Evolutionary conservation across 2,329 filamentous ascomycete genomes (phyloP).

Genomic region (Eurotiales sp.): DNA sequence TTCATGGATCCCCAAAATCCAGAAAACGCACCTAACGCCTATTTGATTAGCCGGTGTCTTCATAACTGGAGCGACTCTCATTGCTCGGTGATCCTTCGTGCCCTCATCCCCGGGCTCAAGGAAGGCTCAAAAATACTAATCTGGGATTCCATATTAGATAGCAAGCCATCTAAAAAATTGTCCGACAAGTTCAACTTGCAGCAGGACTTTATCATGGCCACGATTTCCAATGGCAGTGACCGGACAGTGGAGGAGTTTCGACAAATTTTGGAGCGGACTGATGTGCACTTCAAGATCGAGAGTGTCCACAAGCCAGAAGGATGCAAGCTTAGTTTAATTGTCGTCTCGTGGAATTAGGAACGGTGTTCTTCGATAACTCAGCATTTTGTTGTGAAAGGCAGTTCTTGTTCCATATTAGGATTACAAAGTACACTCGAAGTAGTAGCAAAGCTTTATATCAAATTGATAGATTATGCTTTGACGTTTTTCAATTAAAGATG

Average conservation of each 20-base stretch:
- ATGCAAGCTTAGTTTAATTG: constrained; percentile 2
- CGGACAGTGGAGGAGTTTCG: constrained; percentile 1
- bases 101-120: constrained; percentile 19
- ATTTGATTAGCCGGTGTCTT: constrained; percentile 22
- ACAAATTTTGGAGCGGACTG: not conserved
- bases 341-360: not conserved
- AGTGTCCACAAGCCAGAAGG: not conserved
- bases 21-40: constrained; percentile 19
- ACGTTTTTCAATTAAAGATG: no score
- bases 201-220: constrained; percentile 4
- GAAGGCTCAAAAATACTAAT: constrained; percentile 19
- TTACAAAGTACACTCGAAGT: no score
- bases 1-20: constrained; percentile 21
- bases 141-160: constrained; percentile 9
- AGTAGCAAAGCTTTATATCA: no score
- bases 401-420: no score
- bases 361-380: no score
- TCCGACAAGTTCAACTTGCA: constrained; percentile 1
- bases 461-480: no score
- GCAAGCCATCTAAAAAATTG: not conserved
- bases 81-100: constrained; percentile 18
- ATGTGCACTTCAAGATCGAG: not conserved
- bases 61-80: constrained; percentile 25
- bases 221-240: constrained; percentile 1
- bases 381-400: no score